Conservation (phyloP, 2,329 filamentous ascomycete species). For the Decorospora gaudefroyi region DNA sequence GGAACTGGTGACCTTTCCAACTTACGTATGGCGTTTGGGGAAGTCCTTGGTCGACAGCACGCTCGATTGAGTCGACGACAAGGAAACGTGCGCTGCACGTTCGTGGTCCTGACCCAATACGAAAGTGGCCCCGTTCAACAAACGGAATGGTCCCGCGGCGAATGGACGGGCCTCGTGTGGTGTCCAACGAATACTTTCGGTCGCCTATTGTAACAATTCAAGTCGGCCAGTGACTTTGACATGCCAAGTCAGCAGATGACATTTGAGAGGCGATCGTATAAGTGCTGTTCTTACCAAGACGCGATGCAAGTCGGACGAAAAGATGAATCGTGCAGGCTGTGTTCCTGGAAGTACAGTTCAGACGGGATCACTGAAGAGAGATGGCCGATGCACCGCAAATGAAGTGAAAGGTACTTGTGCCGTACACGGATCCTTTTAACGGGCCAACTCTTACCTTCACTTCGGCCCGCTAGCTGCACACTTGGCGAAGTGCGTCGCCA, state of each 20-base stretch:
- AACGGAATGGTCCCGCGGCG: slow-evolving; percentile 31
- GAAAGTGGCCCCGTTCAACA: slow-evolving; percentile 26
- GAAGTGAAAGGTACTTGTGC: slow-evolving; percentile 22
- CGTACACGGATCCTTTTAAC: slow-evolving; percentile 25
- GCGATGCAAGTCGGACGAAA: not conserved
- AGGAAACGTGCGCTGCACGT: slow-evolving; percentile 17
- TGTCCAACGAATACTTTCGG: slow-evolving; percentile 28
- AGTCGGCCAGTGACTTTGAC: slow-evolving; percentile 20
- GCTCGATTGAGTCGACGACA: slow-evolving; percentile 7
- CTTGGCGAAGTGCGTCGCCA: slow-evolving; percentile 34
- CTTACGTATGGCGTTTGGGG: slow-evolving; percentile 20
- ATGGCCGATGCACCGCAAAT: slow-evolving; percentile 14
- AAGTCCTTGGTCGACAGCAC: not conserved
- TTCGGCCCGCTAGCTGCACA: slow-evolving; percentile 30
- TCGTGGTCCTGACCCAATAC: slow-evolving; percentile 15
- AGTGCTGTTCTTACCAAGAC: slow-evolving; percentile 1
- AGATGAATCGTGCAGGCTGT: not conserved
- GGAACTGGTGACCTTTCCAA: slow-evolving; percentile 2
- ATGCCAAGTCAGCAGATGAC: slow-evolving; percentile 27
- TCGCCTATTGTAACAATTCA: slow-evolving; percentile 25
- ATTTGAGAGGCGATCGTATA: slow-evolving; percentile 2
- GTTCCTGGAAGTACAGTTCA: not conserved
- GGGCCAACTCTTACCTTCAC: slow-evolving; percentile 21
- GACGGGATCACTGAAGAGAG: slow-evolving; percentile 4
- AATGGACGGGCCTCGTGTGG: slow-evolving; percentile 26